These are phyloP conservation scores for Noccaea caerulescens DNA, from an alignment of 345 rosid species.

Conservation along the genomic window DNA sequence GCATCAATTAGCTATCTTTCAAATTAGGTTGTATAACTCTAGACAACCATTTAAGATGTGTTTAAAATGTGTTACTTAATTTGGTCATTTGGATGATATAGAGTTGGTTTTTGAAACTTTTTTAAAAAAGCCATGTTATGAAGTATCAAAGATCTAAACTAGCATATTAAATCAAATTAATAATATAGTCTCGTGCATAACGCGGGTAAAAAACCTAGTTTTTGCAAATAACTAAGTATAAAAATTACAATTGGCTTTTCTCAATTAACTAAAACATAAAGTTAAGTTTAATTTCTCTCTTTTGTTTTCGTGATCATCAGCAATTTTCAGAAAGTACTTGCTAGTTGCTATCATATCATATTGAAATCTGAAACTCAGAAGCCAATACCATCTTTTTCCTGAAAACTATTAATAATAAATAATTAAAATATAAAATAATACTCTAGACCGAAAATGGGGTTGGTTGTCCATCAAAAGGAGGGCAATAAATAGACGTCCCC, in stretches of 20 bases:
- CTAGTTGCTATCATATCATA: slow-evolving; percentile 2
- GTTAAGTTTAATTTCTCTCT: neutral
- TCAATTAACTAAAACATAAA: neutral
- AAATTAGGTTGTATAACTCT: no score
- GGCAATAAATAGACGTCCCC: slow-evolving; percentile 40
- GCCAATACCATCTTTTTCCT: neutral
- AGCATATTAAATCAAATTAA: no score
- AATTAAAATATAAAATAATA: slow-evolving; percentile 2
- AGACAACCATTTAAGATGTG: no score
- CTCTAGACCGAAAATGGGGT: slow-evolving; percentile 34
- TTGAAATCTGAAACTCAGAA: slow-evolving; percentile 7
- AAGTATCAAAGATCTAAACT: no score
- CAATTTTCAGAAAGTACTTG: neutral
- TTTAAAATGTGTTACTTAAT: no score
- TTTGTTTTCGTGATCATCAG: neutral
- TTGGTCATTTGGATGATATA: no score
- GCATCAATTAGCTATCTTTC: no score
- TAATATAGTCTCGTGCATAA: no score
- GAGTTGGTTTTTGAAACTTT: no score
- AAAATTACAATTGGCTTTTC: neutral
- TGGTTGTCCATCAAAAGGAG: slow-evolving; percentile 10
- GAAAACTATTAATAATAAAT: slow-evolving; percentile 12
- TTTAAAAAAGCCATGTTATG: no score
- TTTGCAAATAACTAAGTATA: neutral
- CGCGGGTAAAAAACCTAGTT: no score